Percentiles rank a stretch among this genome's conserved stretches.
phyloP scores from a whole-genome alignment of 2,329 filamentous ascomycete species.

The Fusarium incarnatum region DNA sequence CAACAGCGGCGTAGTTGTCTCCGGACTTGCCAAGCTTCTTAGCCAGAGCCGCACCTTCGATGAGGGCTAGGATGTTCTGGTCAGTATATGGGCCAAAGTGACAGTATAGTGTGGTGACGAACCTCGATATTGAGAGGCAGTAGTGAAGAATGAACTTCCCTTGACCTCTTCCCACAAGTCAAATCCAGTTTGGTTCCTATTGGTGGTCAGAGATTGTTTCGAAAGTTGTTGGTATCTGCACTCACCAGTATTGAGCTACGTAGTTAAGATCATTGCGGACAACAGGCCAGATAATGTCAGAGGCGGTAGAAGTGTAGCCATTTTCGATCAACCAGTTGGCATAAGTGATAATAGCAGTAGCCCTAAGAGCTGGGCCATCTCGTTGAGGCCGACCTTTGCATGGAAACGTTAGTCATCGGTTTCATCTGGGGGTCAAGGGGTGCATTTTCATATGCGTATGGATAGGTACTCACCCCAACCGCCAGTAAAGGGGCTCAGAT shows the following conservation, averaged over 20 bases:
- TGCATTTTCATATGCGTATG: background rate
- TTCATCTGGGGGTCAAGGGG: background rate
- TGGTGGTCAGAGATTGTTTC: background rate
- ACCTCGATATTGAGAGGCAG: conserved; percentile 75
- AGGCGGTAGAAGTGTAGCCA: conserved; percentile 69
- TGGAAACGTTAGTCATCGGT: conserved; percentile 16
- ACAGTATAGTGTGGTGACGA: conserved; percentile 35
- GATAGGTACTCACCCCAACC: conserved; percentile 67
- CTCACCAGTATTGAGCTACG: conserved; percentile 76
- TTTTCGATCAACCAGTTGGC: conserved; percentile 77
- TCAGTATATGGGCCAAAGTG: background rate
- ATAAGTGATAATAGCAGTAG: conserved; percentile 78
- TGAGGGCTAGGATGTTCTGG: conserved; percentile 56
- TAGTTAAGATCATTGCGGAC: conserved; percentile 82
- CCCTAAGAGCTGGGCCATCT: conserved; percentile 82
- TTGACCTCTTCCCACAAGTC: conserved; percentile 88
- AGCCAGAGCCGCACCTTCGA: conserved; percentile 76
- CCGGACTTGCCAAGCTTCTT: conserved; percentile 70
- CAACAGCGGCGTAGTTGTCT: conserved; percentile 70
- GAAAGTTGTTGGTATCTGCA: background rate
- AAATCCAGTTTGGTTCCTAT: conserved; percentile 69
- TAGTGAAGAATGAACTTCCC: conserved; percentile 84
- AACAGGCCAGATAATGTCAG: conserved; percentile 75
- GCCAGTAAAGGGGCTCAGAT: conserved; percentile 72
- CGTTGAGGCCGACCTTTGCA: conserved; percentile 74